phyloP scores from a whole-genome alignment of 1,139 yeast genomes.

The Geotrichum reessii region DNA sequence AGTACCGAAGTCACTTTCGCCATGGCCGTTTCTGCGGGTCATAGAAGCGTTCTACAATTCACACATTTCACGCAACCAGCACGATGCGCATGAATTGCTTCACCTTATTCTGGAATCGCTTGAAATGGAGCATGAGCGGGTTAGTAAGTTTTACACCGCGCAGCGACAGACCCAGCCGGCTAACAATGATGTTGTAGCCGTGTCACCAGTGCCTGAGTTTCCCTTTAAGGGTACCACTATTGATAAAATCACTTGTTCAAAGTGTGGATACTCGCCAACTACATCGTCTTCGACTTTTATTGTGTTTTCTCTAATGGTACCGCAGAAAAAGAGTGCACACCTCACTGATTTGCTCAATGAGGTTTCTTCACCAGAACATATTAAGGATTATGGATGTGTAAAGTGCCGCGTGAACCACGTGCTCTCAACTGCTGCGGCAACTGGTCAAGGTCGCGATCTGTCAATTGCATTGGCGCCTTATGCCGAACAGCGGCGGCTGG shows the following conservation, averaged over 20 bases:
- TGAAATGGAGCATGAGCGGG: slow-evolving; percentile 54
- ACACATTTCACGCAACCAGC: slow-evolving; percentile 74
- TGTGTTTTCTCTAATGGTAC: slow-evolving; percentile 70
- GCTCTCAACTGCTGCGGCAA: slow-evolving; percentile 19
- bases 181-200: background rate
- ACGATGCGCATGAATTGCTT: slow-evolving; percentile 90
- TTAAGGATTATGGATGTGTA: slow-evolving; percentile 75
- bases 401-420: slow-evolving; percentile 46
- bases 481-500: slow-evolving; percentile 21
- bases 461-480: slow-evolving; percentile 21
- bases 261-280: slow-evolving; percentile 59
- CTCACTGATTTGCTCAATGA: slow-evolving; percentile 52
- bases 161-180: slow-evolving; percentile 17
- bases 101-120: slow-evolving; percentile 75
- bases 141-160: slow-evolving; percentile 38
- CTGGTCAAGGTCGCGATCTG: slow-evolving; percentile 21
- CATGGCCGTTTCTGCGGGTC: slow-evolving; percentile 70
- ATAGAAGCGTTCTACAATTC: slow-evolving; percentile 75
- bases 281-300: slow-evolving; percentile 58
- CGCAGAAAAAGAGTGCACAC: slow-evolving; percentile 48
- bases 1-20: slow-evolving; percentile 54
- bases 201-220: slow-evolving; percentile 45
- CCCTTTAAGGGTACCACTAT: slow-evolving; percentile 69
- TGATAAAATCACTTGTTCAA: slow-evolving; percentile 62
- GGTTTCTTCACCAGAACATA: slow-evolving; percentile 58